Evolutionary conservation across 768 basidiomycete species (phyloP), one percentile per base, ranked within the genome.

Genomic region (Lactarius hengduanensis): DNA sequence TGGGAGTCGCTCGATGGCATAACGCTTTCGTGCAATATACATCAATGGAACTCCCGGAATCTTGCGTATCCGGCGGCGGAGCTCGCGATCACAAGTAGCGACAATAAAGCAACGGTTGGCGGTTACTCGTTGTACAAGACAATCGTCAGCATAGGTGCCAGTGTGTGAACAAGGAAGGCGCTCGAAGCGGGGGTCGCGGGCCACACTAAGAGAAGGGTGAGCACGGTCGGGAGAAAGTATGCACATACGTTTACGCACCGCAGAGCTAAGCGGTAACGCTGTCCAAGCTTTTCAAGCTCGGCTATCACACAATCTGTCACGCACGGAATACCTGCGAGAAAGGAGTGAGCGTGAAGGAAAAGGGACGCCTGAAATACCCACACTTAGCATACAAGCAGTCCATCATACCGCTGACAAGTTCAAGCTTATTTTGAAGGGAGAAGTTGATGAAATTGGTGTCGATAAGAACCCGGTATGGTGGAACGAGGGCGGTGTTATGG

Each of bases 371-470:
- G 22, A 36, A 63, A 47, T 41, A 76, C 85, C 64, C 71, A 96
- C 96, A 98, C 80, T 99, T 98, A 15, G 97, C 97, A 77, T 93
- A 97, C 18, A 98, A 81, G 73, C 94, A 96, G 74, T 99, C 97
- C 97, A 99, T 98, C 97, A 99, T 98, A n/a, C 92, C 95, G 72
- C 89, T 87, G 26, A 98, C 82, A 62, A 98, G 83, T 76, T 99
- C 97, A 70, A 99, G 80, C 77, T 98, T 97, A 78, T 98, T 99
- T 80, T 99, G 97, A 58, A 99, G 83, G 71, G 90, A 93, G 76
- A 98, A 96, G 75, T 98, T 98, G 83, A 99, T 99, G 72, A 99
- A 98, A 76, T 99, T 99, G 75, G 97, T 99, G 77, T 99, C 97
- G 67, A 99, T 94, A 45, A 99, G 86, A 32, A 99, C 93, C 22